Percentiles rank a stretch among this genome's conserved stretches.
Evolutionary conservation across 345 rosid species (phyloP).

Genomic region (Gossypium rotundifolium): DNA sequence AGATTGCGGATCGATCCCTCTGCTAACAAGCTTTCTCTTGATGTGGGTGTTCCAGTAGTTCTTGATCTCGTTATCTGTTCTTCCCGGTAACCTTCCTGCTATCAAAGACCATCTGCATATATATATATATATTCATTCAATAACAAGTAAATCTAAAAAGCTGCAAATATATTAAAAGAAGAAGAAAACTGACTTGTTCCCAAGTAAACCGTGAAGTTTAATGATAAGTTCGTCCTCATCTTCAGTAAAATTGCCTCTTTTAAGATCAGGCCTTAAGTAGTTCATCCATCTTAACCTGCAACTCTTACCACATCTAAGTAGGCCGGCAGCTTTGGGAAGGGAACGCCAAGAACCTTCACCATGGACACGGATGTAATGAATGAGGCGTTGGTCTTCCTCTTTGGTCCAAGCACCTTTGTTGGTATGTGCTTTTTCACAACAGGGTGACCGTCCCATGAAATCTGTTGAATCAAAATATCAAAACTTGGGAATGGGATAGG

Average conservation of each 20-base stretch:
- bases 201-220: conserved; percentile 66
- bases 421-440: conserved; percentile 82
- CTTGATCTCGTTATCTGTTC: conserved; percentile 1
- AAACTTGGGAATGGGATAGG: not conserved
- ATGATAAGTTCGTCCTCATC: conserved; percentile 82
- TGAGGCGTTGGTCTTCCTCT: conserved; percentile 78
- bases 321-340: conserved; percentile 82
- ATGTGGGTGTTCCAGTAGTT: conserved; percentile 11
- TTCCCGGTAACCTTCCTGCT: conserved; percentile 27
- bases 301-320: conserved; percentile 71
- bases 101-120: conserved; percentile 67
- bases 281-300: conserved; percentile 36
- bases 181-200: conserved; percentile 55
- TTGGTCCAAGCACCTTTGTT: conserved; percentile 27
- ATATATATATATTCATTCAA: not conserved
- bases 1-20: conserved; percentile 18
- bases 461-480: not conserved
- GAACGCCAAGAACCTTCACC: conserved; percentile 97
- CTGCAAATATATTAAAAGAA: not conserved
- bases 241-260: conserved; percentile 77
- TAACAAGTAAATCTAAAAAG: not conserved
- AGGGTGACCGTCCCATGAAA: conserved; percentile 81
- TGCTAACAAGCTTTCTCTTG: not conserved
- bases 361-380: conserved; percentile 59
- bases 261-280: conserved; percentile 71